phyloP scores from a whole-genome alignment of 2,329 filamentous ascomycete species.

The Cercospora sp. region DNA sequence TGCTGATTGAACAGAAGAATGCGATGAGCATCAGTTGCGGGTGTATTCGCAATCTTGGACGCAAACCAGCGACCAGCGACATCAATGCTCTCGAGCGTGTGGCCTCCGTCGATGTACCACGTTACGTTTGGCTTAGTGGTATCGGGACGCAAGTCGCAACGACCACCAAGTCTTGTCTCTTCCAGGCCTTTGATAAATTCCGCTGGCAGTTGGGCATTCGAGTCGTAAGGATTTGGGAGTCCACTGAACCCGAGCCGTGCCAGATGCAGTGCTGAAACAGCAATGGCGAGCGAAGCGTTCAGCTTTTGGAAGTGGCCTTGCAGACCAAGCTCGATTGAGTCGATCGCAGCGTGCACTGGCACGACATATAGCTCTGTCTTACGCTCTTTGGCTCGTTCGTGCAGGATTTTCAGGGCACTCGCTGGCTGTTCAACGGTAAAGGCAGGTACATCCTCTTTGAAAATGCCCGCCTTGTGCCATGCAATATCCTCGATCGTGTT shows the following conservation, averaged over 20 bases:
- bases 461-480: conserved; percentile 90
- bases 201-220: conserved; percentile 53
- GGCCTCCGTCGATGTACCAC: conserved; percentile 86
- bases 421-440: conserved; percentile 63
- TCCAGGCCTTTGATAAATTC: conserved; percentile 67
- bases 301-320: conserved; percentile 63
- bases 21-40: conserved; percentile 41
- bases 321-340: conserved; percentile 56
- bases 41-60: conserved; percentile 38
- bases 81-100: conserved; percentile 80
- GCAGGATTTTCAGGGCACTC: conserved; percentile 57
- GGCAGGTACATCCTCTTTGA: conserved; percentile 65
- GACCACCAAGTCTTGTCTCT: conserved; percentile 67
- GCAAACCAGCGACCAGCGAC: conserved; percentile 78
- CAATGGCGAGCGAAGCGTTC: conserved; percentile 62
- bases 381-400: conserved; percentile 55
- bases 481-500: conserved; percentile 77
- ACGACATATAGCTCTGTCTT: conserved; percentile 52
- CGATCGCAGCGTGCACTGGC: conserved; percentile 50
- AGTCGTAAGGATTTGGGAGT: conserved; percentile 44
- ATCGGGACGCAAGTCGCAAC: conserved; percentile 69
- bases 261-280: conserved; percentile 61
- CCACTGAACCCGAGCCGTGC: conserved; percentile 44
- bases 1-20: conserved; percentile 91
- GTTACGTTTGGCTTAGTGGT: conserved; percentile 52